A percentile compares a stretch with the other conserved stretches of the same genome.
These are phyloP conservation scores for Hymenoscyphus scutula DNA, from an alignment of 2,329 filamentous ascomycete species.

Conservation along the genomic window DNA sequence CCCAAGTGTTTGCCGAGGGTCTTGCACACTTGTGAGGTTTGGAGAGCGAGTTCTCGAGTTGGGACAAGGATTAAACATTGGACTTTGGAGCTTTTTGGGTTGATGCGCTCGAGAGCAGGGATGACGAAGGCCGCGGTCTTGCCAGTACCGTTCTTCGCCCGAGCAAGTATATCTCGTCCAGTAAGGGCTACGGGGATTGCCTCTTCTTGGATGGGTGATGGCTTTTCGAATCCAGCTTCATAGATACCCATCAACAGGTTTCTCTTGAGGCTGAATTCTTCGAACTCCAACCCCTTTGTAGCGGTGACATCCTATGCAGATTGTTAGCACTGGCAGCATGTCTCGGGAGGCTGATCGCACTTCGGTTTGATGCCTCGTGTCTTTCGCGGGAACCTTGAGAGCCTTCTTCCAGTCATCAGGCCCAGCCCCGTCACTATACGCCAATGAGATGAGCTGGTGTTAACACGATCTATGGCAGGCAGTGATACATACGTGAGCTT, in stretches of 20 bases:
- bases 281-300: slow-evolving; percentile 96
- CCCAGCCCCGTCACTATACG: slow-evolving; percentile 38
- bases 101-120: slow-evolving; percentile 90
- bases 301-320: slow-evolving; percentile 83
- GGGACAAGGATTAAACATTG: slow-evolving; percentile 96
- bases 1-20: slow-evolving; percentile 95
- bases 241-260: slow-evolving; percentile 99
- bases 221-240: slow-evolving; percentile 97
- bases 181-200: slow-evolving; percentile 95
- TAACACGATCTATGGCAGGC: not conserved
- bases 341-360: slow-evolving; percentile 40
- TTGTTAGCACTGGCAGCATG: slow-evolving; percentile 20
- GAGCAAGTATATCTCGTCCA: slow-evolving; percentile 89
- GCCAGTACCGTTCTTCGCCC: slow-evolving; percentile 97
- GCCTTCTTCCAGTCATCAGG: slow-evolving; percentile 71
- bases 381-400: slow-evolving; percentile 69
- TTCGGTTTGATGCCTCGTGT: slow-evolving; percentile 79
- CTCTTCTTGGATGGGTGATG: slow-evolving; percentile 98
- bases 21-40: slow-evolving; percentile 99
- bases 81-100: slow-evolving; percentile 93
- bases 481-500: slow-evolving; percentile 43
- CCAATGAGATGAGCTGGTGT: slow-evolving; percentile 29
- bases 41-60: slow-evolving; percentile 92
- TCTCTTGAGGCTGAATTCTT: slow-evolving; percentile 93
- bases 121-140: slow-evolving; percentile 99